These are phyloP conservation scores for Wickerhamiella brachini DNA, from an alignment of 805 yeast species.

Conservation along the genomic window DNA sequence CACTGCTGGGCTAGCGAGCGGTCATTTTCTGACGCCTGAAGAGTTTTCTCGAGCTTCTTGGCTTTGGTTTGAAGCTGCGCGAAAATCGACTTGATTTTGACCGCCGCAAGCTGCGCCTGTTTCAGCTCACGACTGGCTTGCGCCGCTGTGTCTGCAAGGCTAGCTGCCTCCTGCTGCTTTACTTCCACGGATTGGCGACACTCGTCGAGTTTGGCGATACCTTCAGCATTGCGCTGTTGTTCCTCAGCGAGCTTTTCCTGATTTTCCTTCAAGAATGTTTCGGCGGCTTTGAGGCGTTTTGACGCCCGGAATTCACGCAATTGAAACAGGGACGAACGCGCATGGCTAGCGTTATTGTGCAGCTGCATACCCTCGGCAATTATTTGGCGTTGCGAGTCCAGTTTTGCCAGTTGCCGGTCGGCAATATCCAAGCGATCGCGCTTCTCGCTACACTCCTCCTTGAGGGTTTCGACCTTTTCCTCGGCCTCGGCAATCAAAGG, in stretches of 20 bases:
- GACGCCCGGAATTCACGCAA: conserved; percentile 2
- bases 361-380: conserved; percentile 52
- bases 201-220: conserved; percentile 10
- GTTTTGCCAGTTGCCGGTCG: conserved; percentile 50
- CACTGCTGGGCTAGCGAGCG: conserved; percentile 22
- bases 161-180: conserved; percentile 1
- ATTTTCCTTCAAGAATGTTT: conserved; percentile 19
- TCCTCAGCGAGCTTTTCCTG: conserved; percentile 27
- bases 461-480: conserved; percentile 52
- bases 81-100: conserved; percentile 10
- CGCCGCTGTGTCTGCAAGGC: conserved; percentile 20
- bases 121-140: conserved; percentile 21
- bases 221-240: conserved; percentile 11
- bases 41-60: conserved; percentile 43
- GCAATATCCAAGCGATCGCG: conserved; percentile 68
- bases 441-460: conserved; percentile 70
- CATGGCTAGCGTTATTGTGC: conserved; percentile 46
- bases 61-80: conserved; percentile 14
- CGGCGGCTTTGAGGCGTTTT: neutral
- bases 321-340: conserved; percentile 46
- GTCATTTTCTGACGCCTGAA: conserved; percentile 37
- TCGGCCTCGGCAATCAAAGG: conserved; percentile 52
- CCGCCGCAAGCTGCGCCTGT: conserved; percentile 44
- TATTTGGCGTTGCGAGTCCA: conserved; percentile 50
- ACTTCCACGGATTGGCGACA: neutral